Conservation (phyloP, 1,284 basidiomycete species). For the Ceratobasidium theobromae region DNA sequence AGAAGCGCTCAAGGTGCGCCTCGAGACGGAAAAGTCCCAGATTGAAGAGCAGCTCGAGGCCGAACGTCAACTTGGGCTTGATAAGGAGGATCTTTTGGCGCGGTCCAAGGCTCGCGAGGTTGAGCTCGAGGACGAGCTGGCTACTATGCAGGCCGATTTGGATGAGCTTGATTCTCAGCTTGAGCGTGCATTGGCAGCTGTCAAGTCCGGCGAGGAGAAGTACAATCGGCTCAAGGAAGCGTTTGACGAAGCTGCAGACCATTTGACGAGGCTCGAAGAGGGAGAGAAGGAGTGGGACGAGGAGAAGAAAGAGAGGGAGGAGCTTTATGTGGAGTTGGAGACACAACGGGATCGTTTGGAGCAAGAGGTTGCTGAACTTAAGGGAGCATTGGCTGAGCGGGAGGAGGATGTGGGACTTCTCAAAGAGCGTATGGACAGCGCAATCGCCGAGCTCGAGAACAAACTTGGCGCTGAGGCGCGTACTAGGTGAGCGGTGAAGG, state of each 20-base stretch:
- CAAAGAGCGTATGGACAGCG: conserved; percentile 73
- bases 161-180: conserved; percentile 85
- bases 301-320: conserved; percentile 63
- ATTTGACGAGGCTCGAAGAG: conserved; percentile 75
- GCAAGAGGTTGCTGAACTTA: conserved; percentile 70
- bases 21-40: conserved; percentile 79
- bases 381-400: conserved; percentile 67
- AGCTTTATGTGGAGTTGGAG: conserved; percentile 60
- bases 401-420: conserved; percentile 78
- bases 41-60: conserved; percentile 81
- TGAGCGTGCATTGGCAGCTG: conserved; percentile 72
- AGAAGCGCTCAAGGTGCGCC: conserved; percentile 72
- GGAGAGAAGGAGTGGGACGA: conserved; percentile 77
- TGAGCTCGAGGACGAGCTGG: conserved; percentile 83
- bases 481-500: conserved; percentile 55
- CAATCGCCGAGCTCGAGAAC: conserved; percentile 69
- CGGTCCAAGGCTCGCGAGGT: conserved; percentile 83
- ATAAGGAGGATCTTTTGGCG: conserved; percentile 85
- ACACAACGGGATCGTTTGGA: conserved; percentile 59
- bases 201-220: conserved; percentile 78
- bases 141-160: conserved; percentile 78
- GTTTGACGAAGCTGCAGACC: conserved; percentile 81
- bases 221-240: conserved; percentile 67
- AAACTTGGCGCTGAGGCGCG: conserved; percentile 69
- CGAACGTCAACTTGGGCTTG: conserved; percentile 76